Percentiles rank a stretch among this genome's conserved stretches.
These are phyloP conservation scores for Carex littledalei DNA, from an alignment of 176 grass and related monocot species.

Conservation along the genomic window DNA sequence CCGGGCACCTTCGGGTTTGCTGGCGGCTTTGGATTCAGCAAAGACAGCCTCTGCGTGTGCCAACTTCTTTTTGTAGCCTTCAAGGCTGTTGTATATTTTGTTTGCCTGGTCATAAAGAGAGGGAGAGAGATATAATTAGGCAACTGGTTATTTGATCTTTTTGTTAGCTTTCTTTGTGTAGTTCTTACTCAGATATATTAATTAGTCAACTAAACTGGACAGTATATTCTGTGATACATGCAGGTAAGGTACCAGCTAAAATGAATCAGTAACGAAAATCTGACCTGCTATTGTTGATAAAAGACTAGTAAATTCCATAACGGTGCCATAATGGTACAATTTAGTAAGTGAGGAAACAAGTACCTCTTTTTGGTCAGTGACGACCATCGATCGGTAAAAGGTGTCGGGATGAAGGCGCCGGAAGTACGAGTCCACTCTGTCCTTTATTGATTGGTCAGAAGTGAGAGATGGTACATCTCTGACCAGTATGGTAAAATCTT, in stretches of 20 bases:
- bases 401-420: slow-evolving; percentile 67
- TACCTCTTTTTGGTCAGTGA: slow-evolving; percentile 66
- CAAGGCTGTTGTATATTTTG: slow-evolving; percentile 75
- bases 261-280: not conserved
- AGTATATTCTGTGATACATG: not conserved
- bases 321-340: not conserved
- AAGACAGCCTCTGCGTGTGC: slow-evolving; percentile 58
- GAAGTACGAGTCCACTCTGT: slow-evolving; percentile 76
- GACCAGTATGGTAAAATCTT: slow-evolving; percentile 71
- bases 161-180: not conserved
- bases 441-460: slow-evolving; percentile 63
- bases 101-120: slow-evolving; percentile 41
- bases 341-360: not conserved
- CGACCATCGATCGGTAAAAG: slow-evolving; percentile 78
- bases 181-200: not conserved
- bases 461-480: slow-evolving; percentile 48
- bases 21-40: slow-evolving; percentile 54
- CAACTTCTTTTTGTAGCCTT: slow-evolving; percentile 76
- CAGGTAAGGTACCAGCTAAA: not conserved
- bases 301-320: not conserved
- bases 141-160: not conserved
- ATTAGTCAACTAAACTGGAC: not conserved
- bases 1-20: slow-evolving; percentile 51
- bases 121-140: not conserved
- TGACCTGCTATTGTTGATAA: not conserved